Evolutionary conservation across 164 flowering plant species (phyloP), one percentile per base, ranked within the genome.

Genomic region (Brasenia schreberi): DNA sequence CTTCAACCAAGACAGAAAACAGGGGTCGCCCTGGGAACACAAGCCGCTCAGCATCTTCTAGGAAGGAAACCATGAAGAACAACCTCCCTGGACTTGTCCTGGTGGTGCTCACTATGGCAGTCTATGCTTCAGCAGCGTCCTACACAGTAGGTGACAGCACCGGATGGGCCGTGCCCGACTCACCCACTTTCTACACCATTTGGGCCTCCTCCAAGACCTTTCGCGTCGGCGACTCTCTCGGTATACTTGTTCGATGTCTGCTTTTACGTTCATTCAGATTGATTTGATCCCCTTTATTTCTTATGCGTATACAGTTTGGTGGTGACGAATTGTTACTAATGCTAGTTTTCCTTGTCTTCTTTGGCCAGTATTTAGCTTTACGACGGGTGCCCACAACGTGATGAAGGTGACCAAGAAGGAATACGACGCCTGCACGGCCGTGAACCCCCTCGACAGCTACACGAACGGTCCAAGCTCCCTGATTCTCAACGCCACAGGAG

Each of bases 281-380:
- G 27, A 23, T 2, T 23, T 23, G 27, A 23, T 0, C 27, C 27
- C 27, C 1, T 23, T 23, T 23, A 23, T 23, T 23, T 23, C 27
- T 23, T 23, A 23, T 23, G 1, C 27, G 27, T 23, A 23, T 23
- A 23, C 27, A 2, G 27, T 23, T 23, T 23, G 27, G 27, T 23
- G 27, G 27, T 23, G 27, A 23, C 27, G 27, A 23, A 23, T 23
- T 23, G 27, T 23, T 23, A 23, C 0, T 23, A 23, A 2, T 23
- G 27, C 27, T 2, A 23, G 1, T 23, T 23, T 23, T 23, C 2
- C 1, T 23, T 23, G 27, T 23, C 27, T 23, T 65, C 19, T 43
- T 5, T 44, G 17, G 23, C 18, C 68, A 78, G 81, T 65, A 16
- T 81, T 81, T 73, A 75, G 75, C 43, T 81, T 73, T 68, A 5